Percentiles rank a stretch among this genome's conserved stretches.
These are phyloP conservation scores for Lactifluus hygrophoroides DNA, from an alignment of 768 basidiomycete genomes.

Conservation along the genomic window DNA sequence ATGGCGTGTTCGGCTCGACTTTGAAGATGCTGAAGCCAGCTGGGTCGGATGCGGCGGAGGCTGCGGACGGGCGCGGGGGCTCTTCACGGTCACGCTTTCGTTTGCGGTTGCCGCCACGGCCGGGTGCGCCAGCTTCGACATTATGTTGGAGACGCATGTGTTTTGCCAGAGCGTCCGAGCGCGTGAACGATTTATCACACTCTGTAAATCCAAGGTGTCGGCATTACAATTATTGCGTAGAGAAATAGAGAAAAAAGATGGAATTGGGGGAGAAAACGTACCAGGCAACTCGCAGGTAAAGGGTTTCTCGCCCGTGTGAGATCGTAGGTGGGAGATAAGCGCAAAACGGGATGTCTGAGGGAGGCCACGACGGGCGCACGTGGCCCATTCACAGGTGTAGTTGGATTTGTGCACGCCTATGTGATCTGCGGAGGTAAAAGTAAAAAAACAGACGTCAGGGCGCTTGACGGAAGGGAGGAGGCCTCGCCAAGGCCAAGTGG, in stretches of 20 bases:
- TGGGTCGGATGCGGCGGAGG: slow-evolving; percentile 7
- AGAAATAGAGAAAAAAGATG: background rate
- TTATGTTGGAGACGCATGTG: slow-evolving; percentile 88
- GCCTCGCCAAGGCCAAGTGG: too few relatives aligned
- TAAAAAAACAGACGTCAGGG: slow-evolving; percentile 5
- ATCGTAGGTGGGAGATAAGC: slow-evolving; percentile 82
- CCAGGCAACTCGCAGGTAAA: slow-evolving; percentile 78
- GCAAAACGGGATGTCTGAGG: slow-evolving; percentile 86
- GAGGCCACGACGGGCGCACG: slow-evolving; percentile 70
- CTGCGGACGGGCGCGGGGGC: slow-evolving; percentile 16
- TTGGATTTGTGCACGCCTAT: slow-evolving; percentile 77
- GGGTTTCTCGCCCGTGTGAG: slow-evolving; percentile 92
- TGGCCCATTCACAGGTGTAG: slow-evolving; percentile 86
- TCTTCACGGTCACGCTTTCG: slow-evolving; percentile 45
- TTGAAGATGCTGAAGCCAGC: slow-evolving; percentile 20
- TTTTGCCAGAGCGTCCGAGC: slow-evolving; percentile 87
- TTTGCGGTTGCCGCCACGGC: slow-evolving; percentile 60
- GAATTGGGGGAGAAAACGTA: slow-evolving; percentile 28
- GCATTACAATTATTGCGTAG: too few relatives aligned
- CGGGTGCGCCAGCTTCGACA: slow-evolving; percentile 63
- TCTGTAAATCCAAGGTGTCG: slow-evolving; percentile 42
- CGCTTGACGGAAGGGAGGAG: slow-evolving; percentile 4
- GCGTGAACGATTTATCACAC: slow-evolving; percentile 92
- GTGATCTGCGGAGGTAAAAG: slow-evolving; percentile 43
- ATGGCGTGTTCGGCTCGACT: slow-evolving; percentile 14